A percentile compares a stretch with the other conserved stretches of the same genome.
These are phyloP conservation scores for Tylopilus vinaceipallidus DNA, from an alignment of 768 basidiomycete genomes.

Conservation along the genomic window DNA sequence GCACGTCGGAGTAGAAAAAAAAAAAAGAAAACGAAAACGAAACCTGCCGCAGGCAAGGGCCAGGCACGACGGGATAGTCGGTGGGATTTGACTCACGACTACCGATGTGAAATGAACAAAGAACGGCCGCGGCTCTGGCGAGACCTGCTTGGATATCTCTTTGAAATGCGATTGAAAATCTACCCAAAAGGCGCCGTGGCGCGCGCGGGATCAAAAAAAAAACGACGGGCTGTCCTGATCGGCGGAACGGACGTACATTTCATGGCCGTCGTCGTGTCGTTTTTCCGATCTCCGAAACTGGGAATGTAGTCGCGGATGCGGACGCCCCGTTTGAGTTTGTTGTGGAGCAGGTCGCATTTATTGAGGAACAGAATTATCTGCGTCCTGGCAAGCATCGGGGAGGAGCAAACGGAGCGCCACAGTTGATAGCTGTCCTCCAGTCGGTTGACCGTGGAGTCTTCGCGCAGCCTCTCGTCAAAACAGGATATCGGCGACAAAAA, in stretches of 20 bases:
- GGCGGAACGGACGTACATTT: conserved; percentile 65
- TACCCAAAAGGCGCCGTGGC: too few species aligned
- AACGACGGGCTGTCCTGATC: too few species aligned
- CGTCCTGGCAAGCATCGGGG: conserved; percentile 58
- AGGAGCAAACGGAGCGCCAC: conserved; percentile 73
- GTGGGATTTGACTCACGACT: conserved; percentile 50
- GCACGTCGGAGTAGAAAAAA: background rate
- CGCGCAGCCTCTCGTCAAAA: conserved; percentile 77
- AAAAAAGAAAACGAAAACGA: too few species aligned
- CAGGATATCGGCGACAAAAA: conserved; percentile 74
- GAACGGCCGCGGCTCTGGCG: conserved; percentile 64
- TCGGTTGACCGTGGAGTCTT: conserved; percentile 67
- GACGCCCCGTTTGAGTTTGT: conserved; percentile 67
- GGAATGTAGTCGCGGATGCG: conserved; percentile 67
- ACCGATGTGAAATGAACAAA: conserved; percentile 76
- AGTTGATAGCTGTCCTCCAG: conserved; percentile 75
- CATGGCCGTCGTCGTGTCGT: conserved; percentile 66
- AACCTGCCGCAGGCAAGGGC: too few species aligned
- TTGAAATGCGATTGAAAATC: conserved; percentile 82
- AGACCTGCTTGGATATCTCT: conserved; percentile 62
- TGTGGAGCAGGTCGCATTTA: conserved; percentile 70
- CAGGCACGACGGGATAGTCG: conserved; percentile 5
- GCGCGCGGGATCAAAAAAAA: too few species aligned
- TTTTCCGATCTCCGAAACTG: conserved; percentile 71
- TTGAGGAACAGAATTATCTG: conserved; percentile 58